Conservation (phyloP, 2,329 filamentous ascomycete species). For the Verticillium albo-atrum region DNA sequence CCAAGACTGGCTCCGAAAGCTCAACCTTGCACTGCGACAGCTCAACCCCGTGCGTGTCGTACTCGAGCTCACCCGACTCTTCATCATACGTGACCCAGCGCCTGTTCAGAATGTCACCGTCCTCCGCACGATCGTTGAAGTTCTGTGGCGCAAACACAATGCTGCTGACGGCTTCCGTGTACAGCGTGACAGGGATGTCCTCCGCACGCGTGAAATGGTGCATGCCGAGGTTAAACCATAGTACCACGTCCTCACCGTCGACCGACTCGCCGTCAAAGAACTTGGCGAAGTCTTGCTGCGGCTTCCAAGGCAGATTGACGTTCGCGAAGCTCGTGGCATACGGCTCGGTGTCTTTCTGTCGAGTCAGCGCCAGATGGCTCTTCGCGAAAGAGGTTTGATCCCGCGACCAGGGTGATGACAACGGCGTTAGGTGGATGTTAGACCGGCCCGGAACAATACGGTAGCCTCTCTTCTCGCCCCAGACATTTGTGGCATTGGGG, state of each 20-base stretch:
- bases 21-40: constrained; percentile 22
- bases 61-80: constrained; percentile 17
- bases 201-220: constrained; percentile 29
- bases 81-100: constrained; percentile 23
- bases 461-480: constrained; percentile 70
- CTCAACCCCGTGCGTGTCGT: constrained; percentile 23
- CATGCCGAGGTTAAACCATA: constrained; percentile 46
- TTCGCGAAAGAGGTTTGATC: constrained; percentile 37
- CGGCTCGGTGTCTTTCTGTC: constrained; percentile 8
- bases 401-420: constrained; percentile 34
- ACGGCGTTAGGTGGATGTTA: constrained; percentile 54
- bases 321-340: constrained; percentile 9
- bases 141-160: constrained; percentile 27
- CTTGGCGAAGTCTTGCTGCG: constrained; percentile 36
- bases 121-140: constrained; percentile 27
- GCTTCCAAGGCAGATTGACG: constrained; percentile 21
- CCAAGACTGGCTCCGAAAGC: constrained; percentile 19
- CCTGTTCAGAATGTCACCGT: constrained; percentile 29
- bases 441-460: constrained; percentile 99
- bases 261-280: constrained; percentile 33
- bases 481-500: constrained; percentile 37
- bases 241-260: constrained; percentile 31
- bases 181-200: constrained; percentile 25
- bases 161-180: constrained; percentile 24
- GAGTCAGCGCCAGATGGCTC: constrained; percentile 36